These are phyloP conservation scores for Closterium sp. DNA, from an alignment of 139 green algal genomes.

Conservation along the genomic window DNA sequence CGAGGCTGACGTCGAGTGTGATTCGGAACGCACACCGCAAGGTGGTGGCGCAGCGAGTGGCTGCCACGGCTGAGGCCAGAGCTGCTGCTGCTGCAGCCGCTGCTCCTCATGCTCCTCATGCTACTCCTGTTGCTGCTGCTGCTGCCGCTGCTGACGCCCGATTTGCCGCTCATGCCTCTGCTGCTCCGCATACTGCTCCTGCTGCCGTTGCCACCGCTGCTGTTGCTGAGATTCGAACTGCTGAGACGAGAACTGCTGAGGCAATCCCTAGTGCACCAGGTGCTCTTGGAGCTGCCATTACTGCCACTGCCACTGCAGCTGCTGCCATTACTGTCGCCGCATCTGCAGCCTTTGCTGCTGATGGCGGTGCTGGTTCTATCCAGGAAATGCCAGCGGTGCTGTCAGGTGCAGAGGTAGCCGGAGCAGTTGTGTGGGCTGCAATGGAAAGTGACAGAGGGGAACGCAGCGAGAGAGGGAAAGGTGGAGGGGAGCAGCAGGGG, in stretches of 20 bases:
- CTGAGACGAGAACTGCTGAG: background rate
- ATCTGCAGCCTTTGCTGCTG: slow-evolving; percentile 71
- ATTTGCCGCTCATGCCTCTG: no score
- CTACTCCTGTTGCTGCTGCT: background rate
- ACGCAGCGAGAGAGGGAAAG: background rate
- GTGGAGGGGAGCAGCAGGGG: background rate
- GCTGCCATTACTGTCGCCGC: slow-evolving; percentile 11
- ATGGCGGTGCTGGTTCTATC: slow-evolving; percentile 38
- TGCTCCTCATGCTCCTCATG: background rate
- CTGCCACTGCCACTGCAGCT: no score
- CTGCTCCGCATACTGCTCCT: no score
- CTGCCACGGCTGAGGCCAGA: background rate
- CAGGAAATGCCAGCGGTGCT: slow-evolving; percentile 85
- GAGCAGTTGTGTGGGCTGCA: slow-evolving; percentile 80
- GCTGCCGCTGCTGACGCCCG: background rate
- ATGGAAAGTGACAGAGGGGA: slow-evolving; percentile 8
- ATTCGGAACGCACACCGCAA: background rate
- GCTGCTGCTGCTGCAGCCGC: background rate
- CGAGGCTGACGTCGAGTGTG: background rate
- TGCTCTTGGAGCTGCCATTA: background rate
- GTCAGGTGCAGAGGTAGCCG: slow-evolving; percentile 92
- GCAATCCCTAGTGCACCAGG: background rate
- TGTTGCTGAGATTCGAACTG: background rate
- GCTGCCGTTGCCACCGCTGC: background rate
- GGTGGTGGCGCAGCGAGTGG: background rate